Conservation (phyloP, 148 eudicot genomes). For the Camellia japonica region DNA sequence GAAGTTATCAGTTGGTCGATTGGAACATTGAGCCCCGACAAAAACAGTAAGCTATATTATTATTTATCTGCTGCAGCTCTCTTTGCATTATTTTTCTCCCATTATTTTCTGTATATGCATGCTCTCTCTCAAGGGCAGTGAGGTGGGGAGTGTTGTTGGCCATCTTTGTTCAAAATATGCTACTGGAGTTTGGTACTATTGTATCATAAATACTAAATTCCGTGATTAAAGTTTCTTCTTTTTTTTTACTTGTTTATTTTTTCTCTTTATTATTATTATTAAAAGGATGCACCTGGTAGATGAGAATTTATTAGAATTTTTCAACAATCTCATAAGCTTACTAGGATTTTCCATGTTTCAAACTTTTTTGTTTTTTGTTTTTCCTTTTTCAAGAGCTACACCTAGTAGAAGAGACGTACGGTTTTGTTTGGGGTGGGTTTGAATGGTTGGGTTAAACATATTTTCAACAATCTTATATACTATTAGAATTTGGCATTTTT, state of each 20-base stretch:
- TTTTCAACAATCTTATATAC: neutral
- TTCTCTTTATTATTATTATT: too few relatives aligned
- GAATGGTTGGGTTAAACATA: neutral
- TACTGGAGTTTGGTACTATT: neutral
- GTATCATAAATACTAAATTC: neutral
- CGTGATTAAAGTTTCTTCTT: too few relatives aligned
- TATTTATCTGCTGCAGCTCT: neutral
- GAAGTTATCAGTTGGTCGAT: constrained; percentile 54
- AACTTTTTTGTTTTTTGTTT: too few relatives aligned
- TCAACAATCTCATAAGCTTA: too few relatives aligned
- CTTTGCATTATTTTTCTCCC: neutral
- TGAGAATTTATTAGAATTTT: too few relatives aligned
- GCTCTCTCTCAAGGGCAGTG: neutral
- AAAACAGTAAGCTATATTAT: constrained; percentile 36
- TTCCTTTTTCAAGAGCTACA: too few relatives aligned
- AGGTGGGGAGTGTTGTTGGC: neutral
- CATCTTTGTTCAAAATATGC: neutral
- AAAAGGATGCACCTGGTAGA: too few relatives aligned
- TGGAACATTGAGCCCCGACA: constrained; percentile 62
- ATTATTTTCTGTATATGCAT: neutral
- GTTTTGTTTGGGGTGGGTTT: too few relatives aligned
- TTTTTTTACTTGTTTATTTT: too few relatives aligned
- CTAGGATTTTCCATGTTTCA: too few relatives aligned
- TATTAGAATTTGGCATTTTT: neutral
- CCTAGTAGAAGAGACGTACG: too few relatives aligned